These are phyloP conservation scores for Aspergillus puulaauensis DNA, from an alignment of 2,329 filamentous ascomycete genomes.

Conservation along the genomic window DNA sequence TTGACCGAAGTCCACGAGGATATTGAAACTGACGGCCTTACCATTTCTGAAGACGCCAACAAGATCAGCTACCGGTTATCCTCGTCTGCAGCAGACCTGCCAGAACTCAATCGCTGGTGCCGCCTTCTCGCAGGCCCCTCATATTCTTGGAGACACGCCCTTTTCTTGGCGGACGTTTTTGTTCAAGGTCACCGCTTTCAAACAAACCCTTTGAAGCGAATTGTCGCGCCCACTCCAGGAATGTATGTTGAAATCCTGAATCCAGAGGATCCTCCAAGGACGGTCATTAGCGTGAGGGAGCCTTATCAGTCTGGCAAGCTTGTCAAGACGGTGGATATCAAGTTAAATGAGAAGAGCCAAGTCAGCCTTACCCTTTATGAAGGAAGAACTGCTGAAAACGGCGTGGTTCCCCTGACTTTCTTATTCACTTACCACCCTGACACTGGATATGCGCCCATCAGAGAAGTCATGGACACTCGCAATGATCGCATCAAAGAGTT, in stretches of 20 bases:
- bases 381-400: constrained; percentile 81
- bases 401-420: constrained; percentile 78
- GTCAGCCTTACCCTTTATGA: constrained; percentile 91
- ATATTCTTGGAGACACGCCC: constrained; percentile 90
- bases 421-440: constrained; percentile 93
- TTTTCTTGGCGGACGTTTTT: constrained; percentile 90
- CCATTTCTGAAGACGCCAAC: constrained; percentile 72
- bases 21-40: constrained; percentile 80
- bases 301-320: constrained; percentile 83
- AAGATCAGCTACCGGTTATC: constrained; percentile 84
- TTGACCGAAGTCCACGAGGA: constrained; percentile 68
- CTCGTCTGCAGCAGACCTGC: constrained; percentile 70
- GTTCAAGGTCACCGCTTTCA: constrained; percentile 96
- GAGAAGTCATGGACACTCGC: constrained; percentile 90
- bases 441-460: constrained; percentile 94
- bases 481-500: constrained; percentile 99
- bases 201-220: constrained; percentile 90
- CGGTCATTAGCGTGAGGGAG: constrained; percentile 82
- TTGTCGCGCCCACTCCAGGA: constrained; percentile 82
- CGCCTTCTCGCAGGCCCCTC: constrained; percentile 79
- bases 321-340: constrained; percentile 83
- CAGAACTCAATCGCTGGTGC: constrained; percentile 80
- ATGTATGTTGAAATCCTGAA: constrained; percentile 85
- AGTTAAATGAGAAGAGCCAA: constrained; percentile 70
- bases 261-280: constrained; percentile 79